These are phyloP conservation scores for Tetradesmus obliquus DNA, from an alignment of 139 green algal species.

Conservation along the genomic window DNA sequence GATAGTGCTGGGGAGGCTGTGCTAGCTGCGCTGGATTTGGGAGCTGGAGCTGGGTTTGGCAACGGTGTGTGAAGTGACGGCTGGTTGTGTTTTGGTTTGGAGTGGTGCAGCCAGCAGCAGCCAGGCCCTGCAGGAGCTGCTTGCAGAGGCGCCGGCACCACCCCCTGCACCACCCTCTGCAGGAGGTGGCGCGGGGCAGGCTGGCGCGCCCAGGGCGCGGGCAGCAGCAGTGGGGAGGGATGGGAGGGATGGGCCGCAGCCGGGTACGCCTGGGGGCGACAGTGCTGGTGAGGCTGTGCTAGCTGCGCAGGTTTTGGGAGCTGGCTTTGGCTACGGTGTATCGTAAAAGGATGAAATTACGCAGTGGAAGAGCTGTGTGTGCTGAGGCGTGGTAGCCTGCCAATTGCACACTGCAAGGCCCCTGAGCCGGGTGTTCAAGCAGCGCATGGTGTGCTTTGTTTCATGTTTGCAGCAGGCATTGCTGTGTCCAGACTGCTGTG, in stretches of 20 bases:
- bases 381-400: too few species aligned
- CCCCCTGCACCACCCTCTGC: neutral
- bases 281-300: neutral
- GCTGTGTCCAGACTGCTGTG: too few species aligned
- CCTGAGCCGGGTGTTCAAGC: too few species aligned
- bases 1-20: neutral
- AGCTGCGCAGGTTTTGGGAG: neutral
- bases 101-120: neutral
- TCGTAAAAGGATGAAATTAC: too few species aligned
- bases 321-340: neutral
- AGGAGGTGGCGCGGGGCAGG: neutral
- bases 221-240: neutral
- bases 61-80: neutral
- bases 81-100: neutral
- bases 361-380: too few species aligned
- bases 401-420: too few species aligned
- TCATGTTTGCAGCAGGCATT: too few species aligned
- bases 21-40: neutral
- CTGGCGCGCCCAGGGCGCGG: neutral
- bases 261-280: neutral
- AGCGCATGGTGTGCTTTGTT: too few species aligned
- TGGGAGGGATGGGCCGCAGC: neutral
- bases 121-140: slow-evolving; percentile 4
- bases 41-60: neutral
- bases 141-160: neutral